Evolutionary conservation across 257 asterid species (phyloP), one percentile per base, ranked within the genome.

Genomic region (Rauvolfia tetraphylla): DNA sequence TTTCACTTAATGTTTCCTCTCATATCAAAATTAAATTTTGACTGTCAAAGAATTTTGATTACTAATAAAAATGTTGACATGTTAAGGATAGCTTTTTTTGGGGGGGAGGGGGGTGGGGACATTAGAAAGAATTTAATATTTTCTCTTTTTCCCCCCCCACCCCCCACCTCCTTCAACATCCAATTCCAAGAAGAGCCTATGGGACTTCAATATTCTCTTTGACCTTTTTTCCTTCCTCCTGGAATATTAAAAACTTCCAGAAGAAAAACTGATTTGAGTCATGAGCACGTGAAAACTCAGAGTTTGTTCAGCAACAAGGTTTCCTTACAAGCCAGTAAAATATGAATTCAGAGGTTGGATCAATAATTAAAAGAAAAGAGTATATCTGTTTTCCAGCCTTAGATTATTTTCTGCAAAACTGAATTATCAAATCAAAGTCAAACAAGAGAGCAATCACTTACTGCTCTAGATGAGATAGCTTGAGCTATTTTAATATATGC

Each of bases 401-500:
- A n/a, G n/a, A n/a, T n/a, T 31, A 41, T 4, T 34, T 10, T 2
- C 25, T 13, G 15, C 12, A 15, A 75, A 78, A 71, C 29, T 70
- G 22, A 78, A 46, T 51, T 23, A 73, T 68, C 48, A 49, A 73
- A 34, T 48, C 29, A 66, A 72, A 65, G 62, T n/a, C 53, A 71
- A 51, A 56, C 39, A 66, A 65, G 59, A 29, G 44, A 73, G 72
- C 33, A 48, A 51, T 59, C 76, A 87, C 98, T 91, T 92, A 95
- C 98, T 59, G 98, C 82, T 66, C 98, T 91, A 67, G 98, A 89
- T 18, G 98, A 95, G 79, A 95, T 73, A 74, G 98, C 98, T 86
- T 95, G 98, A 63, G 98, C 98, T 84, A 95, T 95, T 90, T 95
- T 95, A 23, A 95, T 83, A 82, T 91, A 95, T 56, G 98, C 98